phyloP scores from a whole-genome alignment of 352 stramenopile species.

The Pythium periplocum region DNA sequence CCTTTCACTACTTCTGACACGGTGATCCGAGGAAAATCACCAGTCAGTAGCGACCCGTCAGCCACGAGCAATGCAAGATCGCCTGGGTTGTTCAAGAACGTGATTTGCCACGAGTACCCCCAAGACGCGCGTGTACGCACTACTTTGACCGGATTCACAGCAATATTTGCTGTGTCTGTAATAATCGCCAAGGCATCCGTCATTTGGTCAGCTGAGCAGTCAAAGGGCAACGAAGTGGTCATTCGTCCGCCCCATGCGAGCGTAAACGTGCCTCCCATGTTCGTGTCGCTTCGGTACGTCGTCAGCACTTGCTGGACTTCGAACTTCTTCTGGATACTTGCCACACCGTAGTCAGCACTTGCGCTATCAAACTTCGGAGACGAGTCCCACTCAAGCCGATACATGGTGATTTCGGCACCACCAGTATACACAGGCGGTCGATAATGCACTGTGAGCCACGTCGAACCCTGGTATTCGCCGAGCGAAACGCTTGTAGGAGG shows the following conservation, averaged over 20 bases:
- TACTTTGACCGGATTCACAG: constrained; percentile 75
- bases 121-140: constrained; percentile 49
- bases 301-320: constrained; percentile 90
- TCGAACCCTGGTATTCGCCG: constrained; percentile 68
- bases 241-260: constrained; percentile 87
- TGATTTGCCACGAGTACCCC: constrained; percentile 91
- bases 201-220: constrained; percentile 69
- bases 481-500: constrained; percentile 71
- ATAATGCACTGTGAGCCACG: constrained; percentile 81
- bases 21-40: constrained; percentile 80
- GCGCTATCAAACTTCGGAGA: constrained; percentile 75
- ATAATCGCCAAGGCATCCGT: constrained; percentile 72
- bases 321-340: constrained; percentile 79
- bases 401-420: constrained; percentile 86
- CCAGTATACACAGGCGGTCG: constrained; percentile 82
- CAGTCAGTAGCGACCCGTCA: constrained; percentile 77
- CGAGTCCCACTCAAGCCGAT: constrained; percentile 90
- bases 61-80: constrained; percentile 85
- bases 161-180: constrained; percentile 70
- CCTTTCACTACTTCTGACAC: constrained; percentile 81
- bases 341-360: constrained; percentile 76
- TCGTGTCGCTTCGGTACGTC: constrained; percentile 54
- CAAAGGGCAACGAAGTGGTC: constrained; percentile 55
- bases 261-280: constrained; percentile 85
- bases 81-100: constrained; percentile 84